phyloP scores from a whole-genome alignment of 192 early-diverging fungal genomes.

The Coemansia erecta region DNA sequence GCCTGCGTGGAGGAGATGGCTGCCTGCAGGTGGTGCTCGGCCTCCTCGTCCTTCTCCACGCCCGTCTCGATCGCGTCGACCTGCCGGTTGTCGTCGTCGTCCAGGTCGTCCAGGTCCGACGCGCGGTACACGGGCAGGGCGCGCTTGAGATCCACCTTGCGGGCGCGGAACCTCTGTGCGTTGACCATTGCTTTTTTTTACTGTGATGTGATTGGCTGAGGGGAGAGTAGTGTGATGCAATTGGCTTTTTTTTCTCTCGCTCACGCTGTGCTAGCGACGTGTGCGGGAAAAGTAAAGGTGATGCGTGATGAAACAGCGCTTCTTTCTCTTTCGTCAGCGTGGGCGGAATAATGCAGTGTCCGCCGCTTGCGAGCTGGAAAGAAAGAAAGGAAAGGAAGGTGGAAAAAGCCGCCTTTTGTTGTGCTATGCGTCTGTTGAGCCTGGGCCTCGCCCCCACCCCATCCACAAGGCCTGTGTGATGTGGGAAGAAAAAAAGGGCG shows the following conservation, averaged over 20 bases:
- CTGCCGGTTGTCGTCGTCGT: constrained; percentile 68
- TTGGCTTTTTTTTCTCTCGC: no score
- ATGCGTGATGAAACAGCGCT: neutral
- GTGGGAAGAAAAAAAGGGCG: no score
- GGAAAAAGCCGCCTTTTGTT: neutral
- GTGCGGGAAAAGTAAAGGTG: neutral
- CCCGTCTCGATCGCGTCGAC: constrained; percentile 71
- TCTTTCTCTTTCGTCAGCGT: no score
- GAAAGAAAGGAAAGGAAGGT: no score
- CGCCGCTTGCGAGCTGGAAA: no score
- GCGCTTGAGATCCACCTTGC: constrained; percentile 89
- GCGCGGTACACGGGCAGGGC: constrained; percentile 76
- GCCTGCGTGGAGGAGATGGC: constrained; percentile 78
- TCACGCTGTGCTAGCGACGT: no score
- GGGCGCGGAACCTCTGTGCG: constrained; percentile 65
- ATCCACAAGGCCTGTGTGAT: no score
- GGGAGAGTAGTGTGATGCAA: no score
- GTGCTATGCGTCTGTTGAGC: neutral
- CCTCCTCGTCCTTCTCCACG: constrained; percentile 97
- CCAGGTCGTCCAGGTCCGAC: constrained; percentile 80
- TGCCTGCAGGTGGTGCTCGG: constrained; percentile 90
- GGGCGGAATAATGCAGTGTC: no score
- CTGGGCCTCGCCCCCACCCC: neutral
- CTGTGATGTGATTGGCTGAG: neutral
- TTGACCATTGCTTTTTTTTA: constrained; percentile 33